Base-by-base conservation (phyloP, 177 flowering plant genomes). In the Vitis hybrid region DNA sequence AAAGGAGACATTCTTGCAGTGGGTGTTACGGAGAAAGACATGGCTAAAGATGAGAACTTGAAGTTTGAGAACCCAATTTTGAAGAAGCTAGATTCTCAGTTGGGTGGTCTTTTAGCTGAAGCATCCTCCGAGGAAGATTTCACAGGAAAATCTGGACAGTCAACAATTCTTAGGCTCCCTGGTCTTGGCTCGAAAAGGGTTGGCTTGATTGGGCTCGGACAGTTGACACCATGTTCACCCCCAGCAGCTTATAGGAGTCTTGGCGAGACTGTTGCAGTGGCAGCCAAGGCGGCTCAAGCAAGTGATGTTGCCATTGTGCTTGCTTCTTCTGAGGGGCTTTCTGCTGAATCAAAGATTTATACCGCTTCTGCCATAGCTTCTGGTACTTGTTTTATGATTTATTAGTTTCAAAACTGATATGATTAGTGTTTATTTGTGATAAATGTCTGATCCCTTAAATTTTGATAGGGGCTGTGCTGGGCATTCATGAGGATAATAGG, bases 1-100 rank as follows among this genome's bases (percentile, higher is more conserved):
- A 91, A 90, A 78, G 99, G 99, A 62, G 99, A 95, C 81, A 79
- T 95, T 24, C 91, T 95, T 64, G 95, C 93, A 1, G 91, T 95
- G 9, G 97, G 89, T 61, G 97, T 91, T 1, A 86, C 93, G 8
- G 98, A 93, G 85, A 91, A 95, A 64, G 99, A 95, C 76, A 74
- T 90, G 91, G 81, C 82, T 2, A 95, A 87, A 73, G 91, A 92
- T 62, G 89, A 81, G 54, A 80, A 84, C 57, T 85, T 83, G 0
- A 88, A 88, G 73, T 93, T 93, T 69, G 83, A 80, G 75, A 95
- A 93, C 68, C n/a, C 88, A 6, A 75, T 86, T 60, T 70, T 95
- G 78, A 86, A 79, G 30, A 88, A 84, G 67, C 70, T 95, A 11
- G 99, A 95, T 78, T 65, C 82, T 17, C 73, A 83, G 3, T 80